Evolutionary conservation across 2,329 filamentous ascomycete genomes (phyloP).

Genomic region (Xylaria sp.): DNA sequence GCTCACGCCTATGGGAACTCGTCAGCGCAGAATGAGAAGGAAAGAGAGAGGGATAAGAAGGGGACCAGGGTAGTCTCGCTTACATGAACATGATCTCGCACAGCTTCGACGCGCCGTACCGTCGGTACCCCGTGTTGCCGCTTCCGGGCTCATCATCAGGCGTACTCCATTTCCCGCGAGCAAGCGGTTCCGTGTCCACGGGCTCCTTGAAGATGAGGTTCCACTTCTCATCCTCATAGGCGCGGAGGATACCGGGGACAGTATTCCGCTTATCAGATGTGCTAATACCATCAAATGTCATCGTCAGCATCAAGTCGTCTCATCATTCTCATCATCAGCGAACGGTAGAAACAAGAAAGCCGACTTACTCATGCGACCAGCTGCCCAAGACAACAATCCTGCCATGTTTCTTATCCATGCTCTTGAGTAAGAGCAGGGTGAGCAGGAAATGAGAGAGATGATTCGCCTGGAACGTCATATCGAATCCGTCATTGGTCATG

Average conservation of each 20-base stretch:
- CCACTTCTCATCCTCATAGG: constrained; percentile 42
- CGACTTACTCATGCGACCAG: constrained; percentile 48
- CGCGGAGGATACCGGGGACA: constrained; percentile 28
- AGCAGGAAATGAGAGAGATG: constrained; percentile 51
- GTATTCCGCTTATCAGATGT: constrained; percentile 39
- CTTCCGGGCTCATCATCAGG: constrained; percentile 40
- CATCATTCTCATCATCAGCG: not conserved
- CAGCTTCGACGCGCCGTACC: constrained; percentile 51
- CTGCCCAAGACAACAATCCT: constrained; percentile 50
- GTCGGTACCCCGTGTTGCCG: constrained; percentile 43
- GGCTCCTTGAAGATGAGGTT: constrained; percentile 44
- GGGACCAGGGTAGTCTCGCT: constrained; percentile 10
- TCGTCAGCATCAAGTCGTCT: not conserved
- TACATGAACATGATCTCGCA: constrained; percentile 51
- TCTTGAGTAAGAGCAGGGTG: constrained; percentile 50
- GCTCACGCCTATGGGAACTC: constrained; percentile 42
- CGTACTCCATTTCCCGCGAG: constrained; percentile 45
- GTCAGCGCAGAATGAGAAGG: not conserved
- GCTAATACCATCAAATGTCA: constrained; percentile 17
- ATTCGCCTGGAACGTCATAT: constrained; percentile 50
- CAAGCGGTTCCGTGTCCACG: constrained; percentile 40
- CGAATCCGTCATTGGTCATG: constrained; percentile 50
- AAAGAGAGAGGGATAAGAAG: not conserved
- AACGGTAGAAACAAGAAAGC: not conserved
- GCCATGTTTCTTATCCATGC: constrained; percentile 50